Conservation (phyloP, 352 stramenopile species). For the Phytophthora syringae region DNA sequence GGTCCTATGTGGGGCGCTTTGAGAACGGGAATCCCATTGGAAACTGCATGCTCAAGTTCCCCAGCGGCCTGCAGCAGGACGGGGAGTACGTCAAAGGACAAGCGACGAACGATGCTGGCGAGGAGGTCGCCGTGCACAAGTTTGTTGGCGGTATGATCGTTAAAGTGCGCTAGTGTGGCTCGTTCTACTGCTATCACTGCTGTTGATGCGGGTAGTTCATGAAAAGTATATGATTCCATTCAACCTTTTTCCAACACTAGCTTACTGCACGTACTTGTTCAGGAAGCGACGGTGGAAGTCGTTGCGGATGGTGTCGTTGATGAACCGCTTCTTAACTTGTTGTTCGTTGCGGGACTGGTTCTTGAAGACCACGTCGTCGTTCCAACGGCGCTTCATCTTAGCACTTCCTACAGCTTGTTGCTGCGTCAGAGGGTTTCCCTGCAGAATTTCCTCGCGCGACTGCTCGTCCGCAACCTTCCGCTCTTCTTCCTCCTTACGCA, state of each 20-base stretch:
- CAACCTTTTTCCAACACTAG: background rate
- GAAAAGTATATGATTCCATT: slow-evolving; percentile 32
- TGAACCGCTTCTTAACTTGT: slow-evolving; percentile 97
- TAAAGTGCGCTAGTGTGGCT: slow-evolving; percentile 57
- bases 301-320: slow-evolving; percentile 99
- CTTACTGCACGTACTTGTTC: slow-evolving; percentile 95
- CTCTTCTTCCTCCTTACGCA: slow-evolving; percentile 91
- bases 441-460: slow-evolving; percentile 92
- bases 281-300: slow-evolving; percentile 99
- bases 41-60: slow-evolving; percentile 89
- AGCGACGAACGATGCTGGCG: slow-evolving; percentile 49
- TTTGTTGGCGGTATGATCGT: slow-evolving; percentile 76
- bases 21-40: slow-evolving; percentile 88
- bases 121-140: slow-evolving; percentile 65
- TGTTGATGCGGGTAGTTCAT: slow-evolving; percentile 12
- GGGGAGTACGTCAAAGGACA: slow-evolving; percentile 82
- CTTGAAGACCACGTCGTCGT: slow-evolving; percentile 99
- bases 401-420: slow-evolving; percentile 43
- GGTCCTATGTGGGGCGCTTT: slow-evolving; percentile 85
- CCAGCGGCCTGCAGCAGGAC: slow-evolving; percentile 83
- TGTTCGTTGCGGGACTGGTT: slow-evolving; percentile 97
- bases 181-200: background rate
- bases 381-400: slow-evolving; percentile 97
- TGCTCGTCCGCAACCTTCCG: slow-evolving; percentile 80
- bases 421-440: slow-evolving; percentile 94